Evolutionary conservation across 192 early-diverging fungal genomes (phyloP).

Genomic region (Linnemannia zychae): DNA sequence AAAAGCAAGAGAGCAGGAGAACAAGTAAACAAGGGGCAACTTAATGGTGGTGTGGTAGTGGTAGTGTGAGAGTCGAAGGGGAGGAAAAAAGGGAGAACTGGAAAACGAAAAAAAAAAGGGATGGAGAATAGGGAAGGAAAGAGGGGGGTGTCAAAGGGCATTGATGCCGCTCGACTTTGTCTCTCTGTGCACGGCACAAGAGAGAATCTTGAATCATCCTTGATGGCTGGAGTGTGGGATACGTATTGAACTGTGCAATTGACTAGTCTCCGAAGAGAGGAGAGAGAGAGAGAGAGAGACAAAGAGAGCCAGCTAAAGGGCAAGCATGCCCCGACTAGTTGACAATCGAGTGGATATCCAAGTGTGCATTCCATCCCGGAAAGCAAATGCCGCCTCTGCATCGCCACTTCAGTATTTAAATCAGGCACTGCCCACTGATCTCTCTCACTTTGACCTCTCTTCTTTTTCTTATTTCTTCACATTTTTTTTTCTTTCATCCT

Average conservation of each 20-base stretch:
- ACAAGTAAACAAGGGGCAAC: too few relatives aligned
- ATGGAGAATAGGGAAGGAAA: background rate
- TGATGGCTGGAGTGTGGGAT: background rate
- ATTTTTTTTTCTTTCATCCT: background rate
- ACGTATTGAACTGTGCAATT: background rate
- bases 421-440: background rate
- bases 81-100: background rate
- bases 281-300: background rate
- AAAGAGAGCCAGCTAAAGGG: too few relatives aligned
- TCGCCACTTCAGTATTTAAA: background rate
- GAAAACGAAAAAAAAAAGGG: background rate
- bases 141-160: background rate
- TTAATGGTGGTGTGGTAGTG: background rate
- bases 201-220: slow-evolving; percentile 4
- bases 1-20: too few relatives aligned
- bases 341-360: background rate
- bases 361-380: background rate
- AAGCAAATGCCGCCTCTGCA: background rate
- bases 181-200: background rate
- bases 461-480: background rate
- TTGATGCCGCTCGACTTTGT: too few relatives aligned
- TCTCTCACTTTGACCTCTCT: background rate
- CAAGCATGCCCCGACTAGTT: background rate
- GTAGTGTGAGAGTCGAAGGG: background rate
- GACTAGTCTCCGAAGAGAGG: slow-evolving; percentile 6